Percentiles rank a stretch among this genome's conserved stretches.
phyloP scores from a whole-genome alignment of 176 grass and related monocot species.

The Aegilops umbellulata region DNA sequence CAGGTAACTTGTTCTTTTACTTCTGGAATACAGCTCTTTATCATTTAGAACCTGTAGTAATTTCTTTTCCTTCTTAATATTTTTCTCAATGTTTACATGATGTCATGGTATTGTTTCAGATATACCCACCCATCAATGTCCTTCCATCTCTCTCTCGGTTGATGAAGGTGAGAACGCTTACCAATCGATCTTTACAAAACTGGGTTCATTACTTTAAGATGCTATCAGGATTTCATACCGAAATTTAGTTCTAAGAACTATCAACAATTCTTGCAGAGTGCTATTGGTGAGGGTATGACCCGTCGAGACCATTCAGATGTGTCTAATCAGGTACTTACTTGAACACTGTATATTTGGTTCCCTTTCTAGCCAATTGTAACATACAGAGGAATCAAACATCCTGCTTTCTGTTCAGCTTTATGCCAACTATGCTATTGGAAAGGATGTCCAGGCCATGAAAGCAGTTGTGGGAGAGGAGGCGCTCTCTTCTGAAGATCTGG shows the following conservation, averaged over 20 bases:
- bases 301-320: slow-evolving; percentile 96
- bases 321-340: slow-evolving; percentile 82
- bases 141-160: slow-evolving; percentile 93
- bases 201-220: background rate
- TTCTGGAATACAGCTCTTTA: background rate
- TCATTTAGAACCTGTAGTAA: slow-evolving; percentile 2
- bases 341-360: background rate
- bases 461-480: slow-evolving; percentile 99
- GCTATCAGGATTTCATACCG: background rate
- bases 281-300: slow-evolving; percentile 99
- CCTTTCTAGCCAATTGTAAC: background rate
- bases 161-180: slow-evolving; percentile 76
- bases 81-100: background rate
- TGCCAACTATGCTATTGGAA: slow-evolving; percentile 99
- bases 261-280: slow-evolving; percentile 67
- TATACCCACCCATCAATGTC: slow-evolving; percentile 98
- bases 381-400: background rate
- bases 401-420: slow-evolving; percentile 68
- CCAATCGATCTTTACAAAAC: background rate
- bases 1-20: slow-evolving; percentile 52
- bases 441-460: slow-evolving; percentile 99
- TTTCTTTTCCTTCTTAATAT: background rate
- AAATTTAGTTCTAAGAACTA: slow-evolving; percentile 23
- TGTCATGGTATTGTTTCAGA: slow-evolving; percentile 60
- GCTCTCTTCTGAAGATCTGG: slow-evolving; percentile 97